Percentiles rank a stretch among this genome's conserved stretches.
Conservation (phyloP, 345 rosid species). For the Gossypium turneri region DNA sequence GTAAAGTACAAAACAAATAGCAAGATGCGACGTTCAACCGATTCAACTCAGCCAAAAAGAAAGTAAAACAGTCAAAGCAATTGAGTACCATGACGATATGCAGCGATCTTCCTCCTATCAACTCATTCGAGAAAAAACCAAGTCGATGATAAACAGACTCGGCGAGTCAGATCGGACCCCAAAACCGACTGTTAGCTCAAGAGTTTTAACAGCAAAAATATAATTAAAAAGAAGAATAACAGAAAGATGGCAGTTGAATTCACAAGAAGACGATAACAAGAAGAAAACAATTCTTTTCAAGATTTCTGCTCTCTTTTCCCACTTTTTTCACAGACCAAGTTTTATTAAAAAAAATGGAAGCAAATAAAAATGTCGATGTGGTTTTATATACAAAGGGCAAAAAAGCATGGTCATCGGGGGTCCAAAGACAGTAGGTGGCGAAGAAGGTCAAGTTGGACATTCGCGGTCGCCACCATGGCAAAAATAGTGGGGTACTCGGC, state of each 20-base stretch:
- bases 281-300: not conserved
- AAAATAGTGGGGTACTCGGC: conserved; percentile 5
- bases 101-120: conserved; percentile 13
- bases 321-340: not conserved
- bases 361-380: not conserved
- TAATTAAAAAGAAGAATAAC: not conserved
- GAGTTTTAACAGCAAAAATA: conserved; percentile 4
- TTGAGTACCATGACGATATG: conserved; percentile 16
- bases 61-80: not conserved
- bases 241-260: conserved; percentile 2
- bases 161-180: conserved; percentile 16
- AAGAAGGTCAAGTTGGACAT: conserved; percentile 11
- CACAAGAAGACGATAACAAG: conserved; percentile 5
- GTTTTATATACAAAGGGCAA: conserved; percentile 10
- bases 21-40: conserved; percentile 9
- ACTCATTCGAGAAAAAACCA: conserved; percentile 10
- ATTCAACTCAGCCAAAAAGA: not conserved
- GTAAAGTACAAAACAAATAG: not conserved
- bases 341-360: not conserved
- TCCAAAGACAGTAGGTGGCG: conserved; percentile 15
- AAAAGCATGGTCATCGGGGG: conserved; percentile 16
- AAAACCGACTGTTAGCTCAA: not conserved
- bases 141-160: conserved; percentile 3
- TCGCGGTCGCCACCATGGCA: conserved; percentile 8
- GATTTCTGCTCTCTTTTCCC: not conserved